Conservation (phyloP, 306 rosid species). For the Vigna radiata region DNA sequence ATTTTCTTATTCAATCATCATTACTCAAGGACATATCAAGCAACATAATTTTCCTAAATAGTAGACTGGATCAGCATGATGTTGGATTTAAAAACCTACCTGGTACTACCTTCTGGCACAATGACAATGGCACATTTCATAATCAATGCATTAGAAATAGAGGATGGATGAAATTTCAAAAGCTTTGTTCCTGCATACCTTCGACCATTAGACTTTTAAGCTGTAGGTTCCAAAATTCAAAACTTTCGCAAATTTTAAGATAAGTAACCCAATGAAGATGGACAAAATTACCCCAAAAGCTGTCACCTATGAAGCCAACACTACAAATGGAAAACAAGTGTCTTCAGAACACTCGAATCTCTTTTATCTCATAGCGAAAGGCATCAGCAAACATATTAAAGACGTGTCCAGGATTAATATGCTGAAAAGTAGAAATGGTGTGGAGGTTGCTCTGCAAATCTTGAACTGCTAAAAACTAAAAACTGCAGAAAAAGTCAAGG, state of each 20-base stretch:
- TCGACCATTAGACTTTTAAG: slow-evolving; percentile 23
- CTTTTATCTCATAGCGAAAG: slow-evolving; percentile 35
- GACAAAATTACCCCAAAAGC: slow-evolving; percentile 45
- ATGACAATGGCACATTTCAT: slow-evolving; percentile 43
- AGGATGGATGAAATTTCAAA: not conserved
- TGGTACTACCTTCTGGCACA: slow-evolving; percentile 47
- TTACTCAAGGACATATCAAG: slow-evolving; percentile 28
- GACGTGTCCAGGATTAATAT: slow-evolving; percentile 46
- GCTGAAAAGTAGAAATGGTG: slow-evolving; percentile 42
- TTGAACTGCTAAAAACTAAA: slow-evolving; percentile 50
- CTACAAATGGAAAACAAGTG: slow-evolving; percentile 40
- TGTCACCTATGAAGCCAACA: slow-evolving; percentile 42
- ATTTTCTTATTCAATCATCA: slow-evolving; percentile 22
- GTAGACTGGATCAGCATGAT: slow-evolving; percentile 34
- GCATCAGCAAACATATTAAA: slow-evolving; percentile 33
- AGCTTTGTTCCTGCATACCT: not conserved
- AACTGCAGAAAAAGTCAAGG: slow-evolving; percentile 51
- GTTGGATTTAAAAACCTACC: slow-evolving; percentile 40
- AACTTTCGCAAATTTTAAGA: slow-evolving; percentile 52
- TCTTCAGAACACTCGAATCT: slow-evolving; percentile 42
- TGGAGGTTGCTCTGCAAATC: slow-evolving; percentile 50
- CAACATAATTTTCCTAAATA: slow-evolving; percentile 38
- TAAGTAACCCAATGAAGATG: slow-evolving; percentile 48
- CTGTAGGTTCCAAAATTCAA: slow-evolving; percentile 54
- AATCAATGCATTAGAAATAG: slow-evolving; percentile 4